phyloP scores from a whole-genome alignment of 1,139 yeast genomes.

The Saccharomycopsis crataegensis region DNA sequence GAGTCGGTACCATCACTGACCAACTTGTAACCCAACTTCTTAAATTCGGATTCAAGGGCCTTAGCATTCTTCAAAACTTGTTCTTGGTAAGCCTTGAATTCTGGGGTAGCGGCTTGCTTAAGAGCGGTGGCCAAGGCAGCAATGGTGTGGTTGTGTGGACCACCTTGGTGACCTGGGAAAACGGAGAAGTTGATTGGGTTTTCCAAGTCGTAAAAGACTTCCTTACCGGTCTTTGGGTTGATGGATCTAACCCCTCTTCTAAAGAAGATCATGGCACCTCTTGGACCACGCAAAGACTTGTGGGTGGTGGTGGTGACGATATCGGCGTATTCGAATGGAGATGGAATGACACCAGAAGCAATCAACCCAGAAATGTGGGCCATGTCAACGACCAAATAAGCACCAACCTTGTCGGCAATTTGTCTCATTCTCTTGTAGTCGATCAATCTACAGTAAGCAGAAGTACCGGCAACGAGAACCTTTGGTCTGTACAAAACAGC shows the following conservation, averaged over 20 bases:
- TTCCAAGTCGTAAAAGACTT: slow-evolving; percentile 83
- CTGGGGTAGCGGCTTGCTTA: slow-evolving; percentile 89
- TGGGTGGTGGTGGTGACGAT: slow-evolving; percentile 98
- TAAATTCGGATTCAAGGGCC: slow-evolving; percentile 70
- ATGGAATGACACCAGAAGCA: slow-evolving; percentile 94
- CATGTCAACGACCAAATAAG: slow-evolving; percentile 94
- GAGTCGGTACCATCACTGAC: slow-evolving; percentile 96
- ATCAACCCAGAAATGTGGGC: slow-evolving; percentile 96
- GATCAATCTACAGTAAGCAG: slow-evolving; percentile 92
- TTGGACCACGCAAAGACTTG: slow-evolving; percentile 97
- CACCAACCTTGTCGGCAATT: slow-evolving; percentile 95
- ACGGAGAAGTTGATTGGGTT: slow-evolving; percentile 94
- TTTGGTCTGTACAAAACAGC: slow-evolving; percentile 91
- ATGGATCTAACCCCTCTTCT: slow-evolving; percentile 91
- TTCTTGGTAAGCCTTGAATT: slow-evolving; percentile 83
- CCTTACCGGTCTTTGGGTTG: slow-evolving; percentile 88
- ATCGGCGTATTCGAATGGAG: slow-evolving; percentile 94
- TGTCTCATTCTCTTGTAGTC: slow-evolving; percentile 95
- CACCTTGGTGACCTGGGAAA: slow-evolving; percentile 99
- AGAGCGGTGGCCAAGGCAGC: slow-evolving; percentile 96
- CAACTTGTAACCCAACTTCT: slow-evolving; percentile 63
- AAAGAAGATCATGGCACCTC: slow-evolving; percentile 98
- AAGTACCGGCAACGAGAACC: slow-evolving; percentile 93
- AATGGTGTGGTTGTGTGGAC: slow-evolving; percentile 98
- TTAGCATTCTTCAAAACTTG: slow-evolving; percentile 87